phyloP scores from a whole-genome alignment of 257 asterid genomes.

The Paraleonurus japonicus region DNA sequence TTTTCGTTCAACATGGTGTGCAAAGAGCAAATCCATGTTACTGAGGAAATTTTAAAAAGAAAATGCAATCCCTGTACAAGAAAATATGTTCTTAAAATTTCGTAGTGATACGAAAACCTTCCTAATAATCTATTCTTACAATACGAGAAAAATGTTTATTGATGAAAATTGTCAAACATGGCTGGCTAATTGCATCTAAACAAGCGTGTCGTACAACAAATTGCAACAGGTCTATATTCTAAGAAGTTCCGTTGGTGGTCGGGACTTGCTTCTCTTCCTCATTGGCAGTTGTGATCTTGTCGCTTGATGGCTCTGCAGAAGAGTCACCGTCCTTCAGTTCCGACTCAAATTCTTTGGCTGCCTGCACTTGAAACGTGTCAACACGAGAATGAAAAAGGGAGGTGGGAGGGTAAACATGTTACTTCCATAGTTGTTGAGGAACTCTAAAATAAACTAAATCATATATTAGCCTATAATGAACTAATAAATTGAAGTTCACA shows the following conservation, averaged over 20 bases:
- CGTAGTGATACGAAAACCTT: background rate
- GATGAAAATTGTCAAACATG: background rate
- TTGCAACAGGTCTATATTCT: slow-evolving; percentile 2
- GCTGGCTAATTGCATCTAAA: slow-evolving; percentile 22
- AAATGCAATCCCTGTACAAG: background rate
- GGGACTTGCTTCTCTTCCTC: slow-evolving; percentile 45
- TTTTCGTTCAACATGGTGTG: background rate
- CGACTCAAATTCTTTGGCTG: slow-evolving; percentile 88
- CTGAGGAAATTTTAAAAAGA: background rate
- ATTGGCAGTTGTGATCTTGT: slow-evolving; percentile 36
- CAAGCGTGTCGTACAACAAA: background rate
- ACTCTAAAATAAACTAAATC: background rate
- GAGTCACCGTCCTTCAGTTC: slow-evolving; percentile 68
- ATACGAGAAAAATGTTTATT: background rate
- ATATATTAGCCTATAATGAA: background rate
- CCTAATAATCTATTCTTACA: background rate
- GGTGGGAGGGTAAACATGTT: no score
- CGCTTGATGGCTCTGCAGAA: slow-evolving; percentile 36
- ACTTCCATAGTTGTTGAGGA: no score
- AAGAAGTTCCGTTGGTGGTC: slow-evolving; percentile 51
- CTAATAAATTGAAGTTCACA: background rate
- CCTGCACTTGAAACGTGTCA: slow-evolving; percentile 40
- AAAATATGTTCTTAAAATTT: background rate
- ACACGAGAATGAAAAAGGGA: no score
- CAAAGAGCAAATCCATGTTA: background rate